These are phyloP conservation scores for Volvariella volvacea DNA, from an alignment of 1,284 basidiomycete genomes.

Conservation along the genomic window DNA sequence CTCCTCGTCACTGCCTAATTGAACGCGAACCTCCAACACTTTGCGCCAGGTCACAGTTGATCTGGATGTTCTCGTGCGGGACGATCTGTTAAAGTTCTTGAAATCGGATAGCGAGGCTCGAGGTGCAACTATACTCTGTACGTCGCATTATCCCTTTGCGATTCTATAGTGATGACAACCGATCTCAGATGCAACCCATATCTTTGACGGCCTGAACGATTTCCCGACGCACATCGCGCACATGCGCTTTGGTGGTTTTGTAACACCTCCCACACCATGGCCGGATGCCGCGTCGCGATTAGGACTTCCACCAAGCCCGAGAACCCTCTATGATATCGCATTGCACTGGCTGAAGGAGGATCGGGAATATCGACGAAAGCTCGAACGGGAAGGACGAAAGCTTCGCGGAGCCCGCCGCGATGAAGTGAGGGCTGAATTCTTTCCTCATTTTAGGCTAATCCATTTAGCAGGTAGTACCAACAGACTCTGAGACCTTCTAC, in stretches of 20 bases:
- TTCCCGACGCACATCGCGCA: slow-evolving; percentile 92
- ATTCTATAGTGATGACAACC: slow-evolving; percentile 7
- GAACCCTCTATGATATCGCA: slow-evolving; percentile 61
- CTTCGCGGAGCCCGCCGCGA: slow-evolving; percentile 61
- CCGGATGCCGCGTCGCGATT: slow-evolving; percentile 18
- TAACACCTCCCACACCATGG: slow-evolving; percentile 66
- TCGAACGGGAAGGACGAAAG: slow-evolving; percentile 58
- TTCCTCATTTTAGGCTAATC: slow-evolving; percentile 5
- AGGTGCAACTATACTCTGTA: slow-evolving; percentile 87
- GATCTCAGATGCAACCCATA: slow-evolving; percentile 90
- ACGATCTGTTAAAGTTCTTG: slow-evolving; percentile 86
- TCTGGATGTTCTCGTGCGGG: slow-evolving; percentile 94
- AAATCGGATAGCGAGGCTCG: slow-evolving; percentile 77
- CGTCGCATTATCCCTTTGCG: slow-evolving; percentile 21
- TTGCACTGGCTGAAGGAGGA: slow-evolving; percentile 85
- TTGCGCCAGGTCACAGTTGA: slow-evolving; percentile 93
- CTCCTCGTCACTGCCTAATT: slow-evolving; percentile 8
- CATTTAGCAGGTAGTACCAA: slow-evolving; percentile 41
- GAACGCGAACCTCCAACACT: slow-evolving; percentile 1
- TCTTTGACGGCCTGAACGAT: slow-evolving; percentile 82
- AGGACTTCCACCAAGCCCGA: slow-evolving; percentile 12
- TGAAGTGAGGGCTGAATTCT: slow-evolving; percentile 35
- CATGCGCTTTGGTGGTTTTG: slow-evolving; percentile 77
- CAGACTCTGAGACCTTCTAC: slow-evolving; percentile 86
- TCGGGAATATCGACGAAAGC: slow-evolving; percentile 51